A percentile compares a stretch with the other conserved stretches of the same genome.
phyloP scores from a whole-genome alignment of 78 protist genomes.

The Dictyostelium capitatum region DNA sequence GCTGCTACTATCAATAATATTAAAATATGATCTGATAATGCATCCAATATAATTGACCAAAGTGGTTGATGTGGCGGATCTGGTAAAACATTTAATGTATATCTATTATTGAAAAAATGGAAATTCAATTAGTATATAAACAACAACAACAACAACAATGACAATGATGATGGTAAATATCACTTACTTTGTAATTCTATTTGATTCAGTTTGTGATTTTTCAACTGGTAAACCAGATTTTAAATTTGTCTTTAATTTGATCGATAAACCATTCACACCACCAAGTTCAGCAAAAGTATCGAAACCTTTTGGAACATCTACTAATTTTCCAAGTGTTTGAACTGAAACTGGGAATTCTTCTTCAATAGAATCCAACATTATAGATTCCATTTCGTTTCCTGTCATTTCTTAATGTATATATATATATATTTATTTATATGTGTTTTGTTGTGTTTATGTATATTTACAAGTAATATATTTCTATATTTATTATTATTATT shows the following conservation, averaged over 20 bases:
- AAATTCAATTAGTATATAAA: no score
- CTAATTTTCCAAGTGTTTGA: constrained; percentile 43
- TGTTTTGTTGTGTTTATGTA: background rate
- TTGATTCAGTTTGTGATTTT: constrained; percentile 35
- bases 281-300: constrained; percentile 39
- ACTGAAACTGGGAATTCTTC: constrained; percentile 50
- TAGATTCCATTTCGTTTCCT: constrained; percentile 24
- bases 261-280: constrained; percentile 40
- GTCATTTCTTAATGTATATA: background rate
- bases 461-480: background rate
- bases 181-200: constrained; percentile 56
- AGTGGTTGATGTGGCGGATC: constrained; percentile 67
- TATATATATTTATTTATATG: background rate
- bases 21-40: constrained; percentile 90
- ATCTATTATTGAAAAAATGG: no score
- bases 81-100: constrained; percentile 76
- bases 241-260: background rate
- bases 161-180: background rate
- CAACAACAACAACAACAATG: no score
- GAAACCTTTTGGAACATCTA: constrained; percentile 75
- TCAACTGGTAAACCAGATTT: constrained; percentile 67
- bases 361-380: constrained; percentile 37
- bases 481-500: no score
- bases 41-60: constrained; percentile 78
- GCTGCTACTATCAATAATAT: constrained; percentile 89